Conservation (phyloP, 768 basidiomycete species). For the Amylocystis lapponica region DNA sequence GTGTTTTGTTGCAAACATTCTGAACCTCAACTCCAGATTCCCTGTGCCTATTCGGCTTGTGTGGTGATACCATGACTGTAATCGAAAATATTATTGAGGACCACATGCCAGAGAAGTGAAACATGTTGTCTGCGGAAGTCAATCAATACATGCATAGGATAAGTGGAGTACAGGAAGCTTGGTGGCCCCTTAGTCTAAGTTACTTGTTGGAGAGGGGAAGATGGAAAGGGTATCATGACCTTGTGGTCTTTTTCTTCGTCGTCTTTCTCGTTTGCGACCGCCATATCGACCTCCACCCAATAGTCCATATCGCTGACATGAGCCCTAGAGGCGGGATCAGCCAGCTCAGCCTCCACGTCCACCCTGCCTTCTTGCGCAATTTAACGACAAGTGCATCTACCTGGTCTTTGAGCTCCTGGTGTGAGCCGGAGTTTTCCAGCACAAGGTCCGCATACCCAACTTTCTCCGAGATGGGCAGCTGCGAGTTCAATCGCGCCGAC, state of each 20-base stretch:
- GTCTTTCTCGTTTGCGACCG: conserved; percentile 9
- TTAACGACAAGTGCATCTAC: conserved; percentile 40
- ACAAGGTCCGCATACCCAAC: conserved; percentile 80
- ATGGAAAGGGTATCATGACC: too few species aligned
- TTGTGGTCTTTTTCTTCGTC: conserved; percentile 2
- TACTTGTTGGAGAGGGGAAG: too few species aligned
- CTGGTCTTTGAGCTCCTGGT: conserved; percentile 56
- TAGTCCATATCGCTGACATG: conserved; percentile 37
- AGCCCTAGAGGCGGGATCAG: conserved; percentile 50
- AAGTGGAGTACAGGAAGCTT: too few species aligned
- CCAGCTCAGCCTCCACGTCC: conserved; percentile 61
- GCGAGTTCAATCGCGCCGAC: conserved; percentile 65
- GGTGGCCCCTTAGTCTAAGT: too few species aligned
- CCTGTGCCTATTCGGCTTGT: neutral
- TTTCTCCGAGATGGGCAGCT: conserved; percentile 76
- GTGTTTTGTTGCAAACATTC: neutral
- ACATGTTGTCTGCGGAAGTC: too few species aligned
- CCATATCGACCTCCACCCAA: conserved; percentile 30
- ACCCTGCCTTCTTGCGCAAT: conserved; percentile 41
- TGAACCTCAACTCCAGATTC: neutral
- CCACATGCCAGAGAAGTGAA: too few species aligned
- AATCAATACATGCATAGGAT: too few species aligned
- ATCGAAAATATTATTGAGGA: neutral
- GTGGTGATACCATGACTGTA: neutral
- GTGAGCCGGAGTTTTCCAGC: conserved; percentile 83